Base-by-base conservation (phyloP, 2,329 filamentous ascomycete species). In the Trichothecium roseum region DNA sequence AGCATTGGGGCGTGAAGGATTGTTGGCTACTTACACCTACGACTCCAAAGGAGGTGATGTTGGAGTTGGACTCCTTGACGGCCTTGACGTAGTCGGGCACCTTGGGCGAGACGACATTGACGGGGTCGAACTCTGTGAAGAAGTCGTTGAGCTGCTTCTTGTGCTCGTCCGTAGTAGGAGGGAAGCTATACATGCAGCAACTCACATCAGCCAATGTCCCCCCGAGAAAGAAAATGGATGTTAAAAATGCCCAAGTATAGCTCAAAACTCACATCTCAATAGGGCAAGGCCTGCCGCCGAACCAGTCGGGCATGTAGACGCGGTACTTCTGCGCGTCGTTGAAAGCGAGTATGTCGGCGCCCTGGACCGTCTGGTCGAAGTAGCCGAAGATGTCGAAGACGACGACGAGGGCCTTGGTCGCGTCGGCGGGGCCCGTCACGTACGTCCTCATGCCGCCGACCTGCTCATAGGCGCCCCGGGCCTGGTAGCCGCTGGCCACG, bases 221-320 rank as follows among this genome's bases (percentile, higher is more conserved):
- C n/a, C n/a, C n/a, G 31, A 14, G 22, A 27, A n/a, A 14, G n/a
- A 34, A 17, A 18, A 3, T 34, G 12, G n/a, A 8, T 16, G 13
- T 17, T 27, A 20, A 3, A 13, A 12, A 8, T 22, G 12, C 14
- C 12, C 15, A 18, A 3, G 17, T 18, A 8, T 16, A 2, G 16
- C 5, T 14, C 17, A 8, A 4, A 5, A 45, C 49, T 47, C 44
- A 57, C 72, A 69, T 59, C 50, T 63, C 64, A 54, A 77, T 68
- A 34, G 64, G 59, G 49, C 60, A 62, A 2, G 84, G 81, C 45
- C 74, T 69, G 54, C 84, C 87, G 40, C 83, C 72, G 65, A 94
- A 94, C 70, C 84, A 89, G 62, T 95, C 88, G 18, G 88, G 88
- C 43, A 95, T 88, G 61, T 88, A 87, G 46, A 94, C 84, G 47